Evolutionary conservation across 2,329 filamentous ascomycete species (phyloP).

Genomic region (Fusarium mundagurra): DNA sequence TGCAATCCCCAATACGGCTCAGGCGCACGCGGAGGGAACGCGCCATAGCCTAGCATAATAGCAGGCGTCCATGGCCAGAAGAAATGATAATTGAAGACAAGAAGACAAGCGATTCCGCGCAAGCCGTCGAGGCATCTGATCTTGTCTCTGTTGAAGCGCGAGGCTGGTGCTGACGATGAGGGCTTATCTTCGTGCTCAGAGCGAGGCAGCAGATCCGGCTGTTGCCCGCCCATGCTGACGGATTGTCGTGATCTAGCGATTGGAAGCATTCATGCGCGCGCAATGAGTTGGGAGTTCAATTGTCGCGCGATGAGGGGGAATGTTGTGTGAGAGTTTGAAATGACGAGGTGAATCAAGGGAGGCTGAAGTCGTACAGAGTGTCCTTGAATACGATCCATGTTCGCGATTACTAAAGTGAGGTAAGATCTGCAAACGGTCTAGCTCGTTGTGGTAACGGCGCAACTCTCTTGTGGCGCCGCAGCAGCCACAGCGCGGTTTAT

Average conservation of each 20-base stretch:
- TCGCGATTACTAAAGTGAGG: constrained; percentile 7
- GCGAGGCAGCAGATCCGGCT: constrained; percentile 30
- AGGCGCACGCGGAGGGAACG: constrained; percentile 48
- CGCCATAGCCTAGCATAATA: constrained; percentile 54
- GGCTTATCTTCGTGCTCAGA: constrained; percentile 23
- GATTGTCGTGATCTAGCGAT: constrained; percentile 28
- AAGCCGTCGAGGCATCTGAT: constrained; percentile 53
- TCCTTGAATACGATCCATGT: constrained; percentile 23
- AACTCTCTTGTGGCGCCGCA: not conserved
- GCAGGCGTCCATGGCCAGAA: constrained; percentile 53
- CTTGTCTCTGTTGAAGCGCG: constrained; percentile 44
- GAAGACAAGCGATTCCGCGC: constrained; percentile 53
- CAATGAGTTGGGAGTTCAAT: not conserved
- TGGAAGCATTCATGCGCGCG: constrained; percentile 31
- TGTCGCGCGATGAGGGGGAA: not conserved
- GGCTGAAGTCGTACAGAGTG: constrained; percentile 20
- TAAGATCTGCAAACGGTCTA: constrained; percentile 16
- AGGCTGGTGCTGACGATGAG: constrained; percentile 13
- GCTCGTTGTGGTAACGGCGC: not conserved
- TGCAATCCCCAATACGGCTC: constrained; percentile 47
- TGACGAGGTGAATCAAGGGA: constrained; percentile 17
- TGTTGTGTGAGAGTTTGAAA: not conserved
- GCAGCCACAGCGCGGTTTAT: not conserved
- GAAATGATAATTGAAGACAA: constrained; percentile 56
- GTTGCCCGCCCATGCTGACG: constrained; percentile 30